Conservation (phyloP, 345 rosid genomes). For the Rubroshorea leprosula region DNA sequence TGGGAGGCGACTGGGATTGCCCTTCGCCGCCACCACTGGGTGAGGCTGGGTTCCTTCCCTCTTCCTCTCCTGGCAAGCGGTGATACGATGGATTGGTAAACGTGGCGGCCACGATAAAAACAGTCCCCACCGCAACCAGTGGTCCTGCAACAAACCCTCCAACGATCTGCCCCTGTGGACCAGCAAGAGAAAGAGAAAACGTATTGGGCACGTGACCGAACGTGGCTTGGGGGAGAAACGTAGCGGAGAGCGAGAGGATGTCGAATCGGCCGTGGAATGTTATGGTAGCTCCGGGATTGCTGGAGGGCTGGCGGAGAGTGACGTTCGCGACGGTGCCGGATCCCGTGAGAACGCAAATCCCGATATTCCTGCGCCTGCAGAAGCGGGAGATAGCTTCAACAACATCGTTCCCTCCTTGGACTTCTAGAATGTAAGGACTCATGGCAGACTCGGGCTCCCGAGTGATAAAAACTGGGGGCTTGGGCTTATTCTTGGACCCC, state of each 20-base stretch:
- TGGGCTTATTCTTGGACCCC: conserved; percentile 84
- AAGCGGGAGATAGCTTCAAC: conserved; percentile 55
- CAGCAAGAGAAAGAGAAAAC: conserved; percentile 72
- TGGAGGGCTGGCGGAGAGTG: conserved; percentile 79
- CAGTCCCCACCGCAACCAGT: conserved; percentile 59
- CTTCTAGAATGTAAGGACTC: conserved; percentile 88
- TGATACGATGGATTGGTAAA: conserved; percentile 70
- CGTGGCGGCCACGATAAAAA: conserved; percentile 70
- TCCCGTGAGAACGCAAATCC: conserved; percentile 65
- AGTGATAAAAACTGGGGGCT: conserved; percentile 55
- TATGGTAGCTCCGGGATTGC: conserved; percentile 60
- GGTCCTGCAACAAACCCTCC: conserved; percentile 83
- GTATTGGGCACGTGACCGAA: conserved; percentile 36
- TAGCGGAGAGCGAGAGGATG: conserved; percentile 78
- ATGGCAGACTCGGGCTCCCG: conserved; percentile 64
- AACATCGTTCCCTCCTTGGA: conserved; percentile 69
- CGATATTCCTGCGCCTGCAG: conserved; percentile 55
- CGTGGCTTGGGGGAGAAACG: conserved; percentile 51
- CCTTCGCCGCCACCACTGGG: conserved; percentile 43
- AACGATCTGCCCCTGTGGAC: conserved; percentile 91
- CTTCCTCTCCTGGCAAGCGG: conserved; percentile 47
- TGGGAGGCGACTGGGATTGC: conserved; percentile 35
- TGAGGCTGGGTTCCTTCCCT: conserved; percentile 34
- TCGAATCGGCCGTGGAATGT: conserved; percentile 91
- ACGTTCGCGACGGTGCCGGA: conserved; percentile 84